Conservation (phyloP, 2,329 filamentous ascomycete species). For the Ophiostoma piceae region DNA sequence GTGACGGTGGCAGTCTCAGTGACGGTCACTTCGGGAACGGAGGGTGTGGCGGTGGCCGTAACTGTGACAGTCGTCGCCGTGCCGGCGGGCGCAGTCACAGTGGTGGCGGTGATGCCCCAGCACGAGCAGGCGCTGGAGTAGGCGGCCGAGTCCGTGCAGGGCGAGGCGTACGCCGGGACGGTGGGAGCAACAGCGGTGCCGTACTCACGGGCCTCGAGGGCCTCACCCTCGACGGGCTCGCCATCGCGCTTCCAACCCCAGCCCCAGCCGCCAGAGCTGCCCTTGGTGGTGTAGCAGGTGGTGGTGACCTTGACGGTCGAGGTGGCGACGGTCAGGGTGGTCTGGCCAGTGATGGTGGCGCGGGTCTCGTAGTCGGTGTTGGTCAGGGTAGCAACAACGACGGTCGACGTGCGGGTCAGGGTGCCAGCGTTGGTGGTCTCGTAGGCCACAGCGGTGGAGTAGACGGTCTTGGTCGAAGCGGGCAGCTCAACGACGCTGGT, state of each 20-base stretch:
- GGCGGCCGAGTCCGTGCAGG: constrained; percentile 26
- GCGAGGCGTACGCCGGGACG: constrained; percentile 28
- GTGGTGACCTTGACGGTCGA: constrained; percentile 14
- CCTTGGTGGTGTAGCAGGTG: constrained; percentile 10
- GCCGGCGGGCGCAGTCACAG: not conserved
- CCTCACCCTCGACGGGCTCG: not conserved
- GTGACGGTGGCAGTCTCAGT: constrained; percentile 18
- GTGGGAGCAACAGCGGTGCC: not conserved
- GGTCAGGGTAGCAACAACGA: constrained; percentile 11
- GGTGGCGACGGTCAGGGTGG: not conserved
- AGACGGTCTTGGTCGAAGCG: constrained; percentile 6
- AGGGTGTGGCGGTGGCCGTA: not conserved
- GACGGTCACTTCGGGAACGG: not conserved
- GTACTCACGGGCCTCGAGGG: not conserved
- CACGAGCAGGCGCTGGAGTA: constrained; percentile 33
- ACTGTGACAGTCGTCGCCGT: not conserved
- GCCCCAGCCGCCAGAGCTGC: not conserved
- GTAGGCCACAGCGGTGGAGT: not conserved
- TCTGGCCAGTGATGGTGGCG: constrained; percentile 11
- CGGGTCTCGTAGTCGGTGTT: constrained; percentile 13
- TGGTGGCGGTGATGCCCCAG: constrained; percentile 29
- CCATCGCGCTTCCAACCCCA: constrained; percentile 8
- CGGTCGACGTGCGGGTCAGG: constrained; percentile 12
- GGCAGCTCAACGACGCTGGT: constrained; percentile 5
- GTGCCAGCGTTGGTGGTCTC: not conserved